phyloP scores from a whole-genome alignment of 805 yeast genomes.

The Komagataella populi region DNA sequence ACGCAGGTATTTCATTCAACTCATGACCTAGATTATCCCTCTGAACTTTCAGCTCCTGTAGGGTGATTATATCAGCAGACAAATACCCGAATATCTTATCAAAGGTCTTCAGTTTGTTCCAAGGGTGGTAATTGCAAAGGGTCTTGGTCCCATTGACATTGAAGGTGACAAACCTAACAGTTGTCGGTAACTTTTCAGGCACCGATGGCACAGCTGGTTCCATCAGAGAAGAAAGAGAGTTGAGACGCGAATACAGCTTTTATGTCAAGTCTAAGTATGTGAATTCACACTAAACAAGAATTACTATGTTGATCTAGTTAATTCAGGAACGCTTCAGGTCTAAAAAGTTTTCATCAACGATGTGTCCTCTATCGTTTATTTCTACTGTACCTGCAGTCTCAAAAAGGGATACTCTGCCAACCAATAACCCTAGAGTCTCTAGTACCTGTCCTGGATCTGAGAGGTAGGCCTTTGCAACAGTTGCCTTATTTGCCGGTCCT shows the following conservation, averaged over 20 bases:
- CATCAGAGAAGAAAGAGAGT: neutral
- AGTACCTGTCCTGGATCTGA: conserved; percentile 75
- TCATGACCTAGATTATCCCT: conserved; percentile 30
- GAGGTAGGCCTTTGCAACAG: conserved; percentile 76
- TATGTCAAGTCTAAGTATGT: neutral
- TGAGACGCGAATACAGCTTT: neutral
- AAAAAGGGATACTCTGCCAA: conserved; percentile 68
- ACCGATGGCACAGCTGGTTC: neutral
- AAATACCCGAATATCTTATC: conserved; percentile 36
- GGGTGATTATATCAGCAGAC: conserved; percentile 63
- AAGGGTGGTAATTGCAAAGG: conserved; percentile 70
- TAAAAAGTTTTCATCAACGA: neutral
- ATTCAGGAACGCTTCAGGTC: neutral
- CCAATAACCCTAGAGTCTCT: conserved; percentile 67
- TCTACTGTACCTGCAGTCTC: conserved; percentile 69
- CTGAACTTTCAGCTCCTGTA: conserved; percentile 77
- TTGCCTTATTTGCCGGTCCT: conserved; percentile 81
- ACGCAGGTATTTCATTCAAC: conserved; percentile 12
- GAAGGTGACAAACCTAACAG: conserved; percentile 30
- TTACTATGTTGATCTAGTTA: too few relatives aligned
- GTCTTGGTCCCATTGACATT: conserved; percentile 81
- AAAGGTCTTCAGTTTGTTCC: conserved; percentile 39
- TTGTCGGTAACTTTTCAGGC: neutral
- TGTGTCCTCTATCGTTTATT: conserved; percentile 65
- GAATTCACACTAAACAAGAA: neutral